A percentile compares a stretch with the other conserved stretches of the same genome.
Evolutionary conservation across 345 rosid genomes (phyloP).

Genomic region (Populus davidiana): DNA sequence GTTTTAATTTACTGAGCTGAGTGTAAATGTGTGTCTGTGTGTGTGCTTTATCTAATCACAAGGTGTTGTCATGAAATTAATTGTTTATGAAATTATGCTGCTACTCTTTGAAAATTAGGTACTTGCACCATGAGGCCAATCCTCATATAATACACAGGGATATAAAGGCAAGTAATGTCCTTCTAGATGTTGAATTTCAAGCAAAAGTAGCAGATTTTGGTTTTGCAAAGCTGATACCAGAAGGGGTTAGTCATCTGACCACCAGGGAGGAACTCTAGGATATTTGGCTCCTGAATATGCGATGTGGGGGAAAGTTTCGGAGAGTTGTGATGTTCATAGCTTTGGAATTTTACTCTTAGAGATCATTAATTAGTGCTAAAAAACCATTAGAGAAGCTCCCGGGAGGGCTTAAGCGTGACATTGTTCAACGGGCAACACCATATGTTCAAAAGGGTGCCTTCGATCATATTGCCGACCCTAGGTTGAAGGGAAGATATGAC

Average conservation of each 20-base stretch:
- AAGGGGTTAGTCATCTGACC: constrained; percentile 60
- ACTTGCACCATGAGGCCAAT: constrained; percentile 59
- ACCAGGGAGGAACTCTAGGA: constrained; percentile 64
- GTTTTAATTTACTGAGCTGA: neutral
- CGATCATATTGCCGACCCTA: constrained; percentile 48
- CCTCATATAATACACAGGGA: constrained; percentile 73
- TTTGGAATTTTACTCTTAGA: constrained; percentile 62
- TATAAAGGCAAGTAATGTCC: constrained; percentile 67
- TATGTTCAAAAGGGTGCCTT: constrained; percentile 48
- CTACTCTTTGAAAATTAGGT: constrained; percentile 29
- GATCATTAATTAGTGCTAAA: constrained; percentile 51
- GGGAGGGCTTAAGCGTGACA: constrained; percentile 51
- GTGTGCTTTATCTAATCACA: too few relatives aligned
- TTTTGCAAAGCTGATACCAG: constrained; percentile 64
- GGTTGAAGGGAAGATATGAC: constrained; percentile 46
- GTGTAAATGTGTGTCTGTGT: too few relatives aligned
- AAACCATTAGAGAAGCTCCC: constrained; percentile 59
- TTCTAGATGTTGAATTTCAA: constrained; percentile 47
- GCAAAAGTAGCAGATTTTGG: constrained; percentile 73
- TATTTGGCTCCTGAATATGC: constrained; percentile 75
- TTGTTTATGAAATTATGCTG: neutral
- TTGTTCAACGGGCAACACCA: constrained; percentile 60
- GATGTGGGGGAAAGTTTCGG: constrained; percentile 79
- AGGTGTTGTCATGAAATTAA: too few relatives aligned
- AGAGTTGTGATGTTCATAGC: constrained; percentile 64